Evolutionary conservation across 2,329 filamentous ascomycete species (phyloP).

Genomic region (Aspergillus pseudoterreus): DNA sequence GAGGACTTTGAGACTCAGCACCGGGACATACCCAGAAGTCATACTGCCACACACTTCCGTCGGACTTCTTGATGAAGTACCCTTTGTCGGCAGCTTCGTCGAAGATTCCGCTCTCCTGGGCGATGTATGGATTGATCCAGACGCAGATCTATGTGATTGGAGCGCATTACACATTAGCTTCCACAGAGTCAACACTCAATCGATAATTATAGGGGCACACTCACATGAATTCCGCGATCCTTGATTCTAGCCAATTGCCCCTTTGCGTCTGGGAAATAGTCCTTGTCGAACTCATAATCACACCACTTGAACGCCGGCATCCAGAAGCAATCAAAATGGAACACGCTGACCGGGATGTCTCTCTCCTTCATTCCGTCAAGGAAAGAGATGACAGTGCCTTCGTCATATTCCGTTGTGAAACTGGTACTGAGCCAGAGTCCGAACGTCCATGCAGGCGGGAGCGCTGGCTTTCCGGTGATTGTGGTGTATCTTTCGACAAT

Average conservation of each 20-base stretch:
- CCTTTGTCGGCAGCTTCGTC: constrained; percentile 8
- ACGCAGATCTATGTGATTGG: constrained; percentile 4
- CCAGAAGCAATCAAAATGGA: constrained; percentile 12
- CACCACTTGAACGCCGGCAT: constrained; percentile 10
- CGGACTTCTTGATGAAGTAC: constrained; percentile 5
- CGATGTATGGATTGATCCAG: constrained; percentile 10
- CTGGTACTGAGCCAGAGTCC: constrained; percentile 9
- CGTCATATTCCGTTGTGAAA: constrained; percentile 10
- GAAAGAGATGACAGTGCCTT: constrained; percentile 6
- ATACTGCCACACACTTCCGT: constrained; percentile 10
- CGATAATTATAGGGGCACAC: background rate
- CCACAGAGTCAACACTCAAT: background rate
- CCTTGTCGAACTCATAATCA: constrained; percentile 9
- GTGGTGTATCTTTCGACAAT: constrained; percentile 6
- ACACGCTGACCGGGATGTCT: constrained; percentile 8
- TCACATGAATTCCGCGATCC: constrained; percentile 3
- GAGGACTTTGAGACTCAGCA: background rate
- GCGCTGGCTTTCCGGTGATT: constrained; percentile 6
- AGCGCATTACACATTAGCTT: background rate
- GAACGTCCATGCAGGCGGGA: constrained; percentile 8
- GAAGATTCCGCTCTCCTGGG: constrained; percentile 7
- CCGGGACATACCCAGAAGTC: constrained; percentile 7
- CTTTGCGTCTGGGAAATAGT: constrained; percentile 9
- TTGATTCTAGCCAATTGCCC: constrained; percentile 6
- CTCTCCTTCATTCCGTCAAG: constrained; percentile 7